Evolutionary conservation across 2,329 filamentous ascomycete species (phyloP), one percentile per base, ranked within the genome.

Genomic region (Xylariaceae sp.): DNA sequence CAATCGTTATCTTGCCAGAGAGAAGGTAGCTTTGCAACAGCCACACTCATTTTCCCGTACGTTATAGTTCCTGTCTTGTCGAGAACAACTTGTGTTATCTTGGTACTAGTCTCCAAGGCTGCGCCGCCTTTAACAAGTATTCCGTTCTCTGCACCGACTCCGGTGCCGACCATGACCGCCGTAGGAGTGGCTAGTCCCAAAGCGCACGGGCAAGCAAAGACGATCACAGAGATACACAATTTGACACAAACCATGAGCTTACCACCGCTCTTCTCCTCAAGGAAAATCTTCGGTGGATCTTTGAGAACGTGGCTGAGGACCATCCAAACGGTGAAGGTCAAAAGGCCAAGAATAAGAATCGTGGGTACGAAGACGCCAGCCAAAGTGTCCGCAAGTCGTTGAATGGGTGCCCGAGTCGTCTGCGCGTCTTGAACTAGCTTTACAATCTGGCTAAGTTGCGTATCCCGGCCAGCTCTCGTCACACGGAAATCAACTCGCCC

Each of bases 131-230:
- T 99, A 73, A 98, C 92, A n/a, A 99, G 80, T 66, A 99, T 99
- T 21, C 95, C 95, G 66, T 96, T 89, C 74, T 97, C 91, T 2
- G 95, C 95, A 47, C 95, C 95, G 28, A 97, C 87, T 57, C 95
- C 95, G n/a, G 95, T 98, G 39, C 95, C 95, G 26, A 99, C 95
- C 95, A 99, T 98, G 72, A 99, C 93, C 2, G 95, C 95, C 0
- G 95, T 99, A 2, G 95, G 95, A 1, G 95, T 98, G 21, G 92
- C 93, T 16, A 99, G 83, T 53, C 95, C 95, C n/a, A 99, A 85
- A 1, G 95, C 95, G 71, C 95, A 99, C 16, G 95, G 95, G 71
- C 95, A 99, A 4, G 95, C 95, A 73, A 99, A 97, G 17, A 98
- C 95, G 70, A 99, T 96, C 65, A 99, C 95, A 0, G 95, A 96